phyloP scores from a whole-genome alignment of 2,329 filamentous ascomycete genomes.

The Penicillium sclerotigenum region DNA sequence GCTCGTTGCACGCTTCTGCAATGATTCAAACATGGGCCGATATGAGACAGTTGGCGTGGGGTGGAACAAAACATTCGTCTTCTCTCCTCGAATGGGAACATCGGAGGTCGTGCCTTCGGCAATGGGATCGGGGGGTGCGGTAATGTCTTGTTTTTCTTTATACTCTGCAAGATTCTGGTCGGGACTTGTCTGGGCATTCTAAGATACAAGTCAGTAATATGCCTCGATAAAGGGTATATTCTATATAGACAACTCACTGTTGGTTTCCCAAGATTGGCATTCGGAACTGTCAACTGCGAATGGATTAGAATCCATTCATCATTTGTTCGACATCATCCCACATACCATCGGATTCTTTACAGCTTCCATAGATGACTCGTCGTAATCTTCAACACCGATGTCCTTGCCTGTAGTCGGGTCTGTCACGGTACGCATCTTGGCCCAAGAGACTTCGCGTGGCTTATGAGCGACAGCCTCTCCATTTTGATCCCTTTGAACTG shows the following conservation, averaged over 20 bases:
- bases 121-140: slow-evolving; percentile 83
- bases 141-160: slow-evolving; percentile 79
- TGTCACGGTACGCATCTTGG: slow-evolving; percentile 62
- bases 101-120: slow-evolving; percentile 80
- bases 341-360: slow-evolving; percentile 69
- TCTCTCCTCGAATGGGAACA: slow-evolving; percentile 92
- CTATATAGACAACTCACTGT: slow-evolving; percentile 48
- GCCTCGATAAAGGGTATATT: background rate
- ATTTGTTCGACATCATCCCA: background rate
- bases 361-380: slow-evolving; percentile 65
- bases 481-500: slow-evolving; percentile 46
- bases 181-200: slow-evolving; percentile 66
- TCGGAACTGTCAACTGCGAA: slow-evolving; percentile 72
- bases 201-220: slow-evolving; percentile 3
- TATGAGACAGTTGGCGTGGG: slow-evolving; percentile 87
- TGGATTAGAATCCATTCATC: background rate
- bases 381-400: slow-evolving; percentile 79
- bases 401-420: slow-evolving; percentile 86
- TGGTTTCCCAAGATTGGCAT: slow-evolving; percentile 76
- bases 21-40: slow-evolving; percentile 80
- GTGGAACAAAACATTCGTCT: slow-evolving; percentile 94
- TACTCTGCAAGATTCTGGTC: slow-evolving; percentile 76
- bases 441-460: slow-evolving; percentile 43
- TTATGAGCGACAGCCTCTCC: slow-evolving; percentile 47
- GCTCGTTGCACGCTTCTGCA: slow-evolving; percentile 67